Base-by-base conservation (phyloP, 2,329 filamentous ascomycete genomes). In the Fusarium mangiferae region DNA sequence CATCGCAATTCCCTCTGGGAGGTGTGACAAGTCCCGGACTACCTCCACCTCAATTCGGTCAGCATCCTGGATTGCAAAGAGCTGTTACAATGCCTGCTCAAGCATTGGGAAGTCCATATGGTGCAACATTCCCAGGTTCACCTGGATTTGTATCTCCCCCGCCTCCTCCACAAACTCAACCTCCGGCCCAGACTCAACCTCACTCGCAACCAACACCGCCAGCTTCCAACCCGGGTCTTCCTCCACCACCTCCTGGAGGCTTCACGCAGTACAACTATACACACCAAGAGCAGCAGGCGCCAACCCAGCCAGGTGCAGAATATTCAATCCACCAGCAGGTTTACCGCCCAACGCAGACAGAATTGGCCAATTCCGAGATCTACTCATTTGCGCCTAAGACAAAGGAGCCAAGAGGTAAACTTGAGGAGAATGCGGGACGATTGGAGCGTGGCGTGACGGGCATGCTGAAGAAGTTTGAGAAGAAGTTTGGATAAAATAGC, bases 381-480 rank as follows among this genome's bases (percentile, higher is more conserved):
- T 57, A 83, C 68, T 78, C 77, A 41, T 85, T 86, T 45, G 81
- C 83, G 67, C 79, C 82, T 9, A 87, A 86, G 78, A 81, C 62
- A 20, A 44, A 81, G 62, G 87, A 89, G 63, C 78, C 81, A 7
- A 81, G 83, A 69, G 88, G 82, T 12, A 89, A 87, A 79, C 81
- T 94, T 36, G 92, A 93, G 77, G 89, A 91, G 80, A 88, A 89
- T 68, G 90, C 92, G 0, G 90, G 89, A 35, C 87, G 89, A 76
- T 77, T 94, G 39, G 93, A 95, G 83, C 90, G 90, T 80, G 91
- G 92, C 3, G 88, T 94, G 9, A 88, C 90, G 35, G 90, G 91
- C 12, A 91, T 94, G 85, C 82, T 95, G 74, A 94, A 92, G 87
- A 94, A 91, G 83, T 87, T 95, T 81, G 93, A 95, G 84, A 94